Conservation (phyloP, 2,329 filamentous ascomycete species). For the Colletotrichum chrysophilum region DNA sequence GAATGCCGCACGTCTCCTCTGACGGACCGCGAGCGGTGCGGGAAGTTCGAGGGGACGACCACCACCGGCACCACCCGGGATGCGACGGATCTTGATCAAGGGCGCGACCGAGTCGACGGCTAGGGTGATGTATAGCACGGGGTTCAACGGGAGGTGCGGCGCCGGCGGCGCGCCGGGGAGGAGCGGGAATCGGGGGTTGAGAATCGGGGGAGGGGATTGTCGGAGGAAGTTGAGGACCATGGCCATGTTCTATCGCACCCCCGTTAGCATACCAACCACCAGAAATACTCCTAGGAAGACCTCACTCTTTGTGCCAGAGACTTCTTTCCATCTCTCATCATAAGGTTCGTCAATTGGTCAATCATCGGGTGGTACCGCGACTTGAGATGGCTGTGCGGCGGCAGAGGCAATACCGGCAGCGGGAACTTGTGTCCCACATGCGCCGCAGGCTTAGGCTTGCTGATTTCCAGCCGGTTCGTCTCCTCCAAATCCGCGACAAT, state of each 20-base stretch:
- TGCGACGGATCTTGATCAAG: constrained; percentile 77
- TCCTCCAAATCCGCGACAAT: constrained; percentile 17
- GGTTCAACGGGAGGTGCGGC: constrained; percentile 84
- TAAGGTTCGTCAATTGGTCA: constrained; percentile 83
- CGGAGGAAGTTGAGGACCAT: constrained; percentile 84
- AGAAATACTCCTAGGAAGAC: not conserved
- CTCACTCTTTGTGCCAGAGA: constrained; percentile 86
- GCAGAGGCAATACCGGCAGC: constrained; percentile 70
- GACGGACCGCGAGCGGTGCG: constrained; percentile 73
- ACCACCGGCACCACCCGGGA: constrained; percentile 83
- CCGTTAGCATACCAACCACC: not conserved
- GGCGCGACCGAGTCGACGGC: constrained; percentile 94
- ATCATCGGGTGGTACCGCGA: constrained; percentile 86
- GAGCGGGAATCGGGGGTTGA: constrained; percentile 73
- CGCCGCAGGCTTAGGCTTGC: not conserved
- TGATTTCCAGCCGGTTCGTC: not conserved
- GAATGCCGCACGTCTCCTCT: constrained; percentile 80
- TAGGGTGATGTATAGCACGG: constrained; percentile 85
- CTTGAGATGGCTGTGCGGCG: constrained; percentile 69
- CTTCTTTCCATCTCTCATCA: constrained; percentile 93
- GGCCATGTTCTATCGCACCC: constrained; percentile 75
- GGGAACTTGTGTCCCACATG: constrained; percentile 68
- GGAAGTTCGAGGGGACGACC: constrained; percentile 85
- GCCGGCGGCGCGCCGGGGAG: constrained; percentile 79
- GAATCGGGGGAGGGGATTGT: constrained; percentile 78